Percentiles rank a stretch among this genome's conserved stretches.
Evolutionary conservation across 2,329 filamentous ascomycete species (phyloP).

Genomic region (Teratosphaeria epicoccoides): DNA sequence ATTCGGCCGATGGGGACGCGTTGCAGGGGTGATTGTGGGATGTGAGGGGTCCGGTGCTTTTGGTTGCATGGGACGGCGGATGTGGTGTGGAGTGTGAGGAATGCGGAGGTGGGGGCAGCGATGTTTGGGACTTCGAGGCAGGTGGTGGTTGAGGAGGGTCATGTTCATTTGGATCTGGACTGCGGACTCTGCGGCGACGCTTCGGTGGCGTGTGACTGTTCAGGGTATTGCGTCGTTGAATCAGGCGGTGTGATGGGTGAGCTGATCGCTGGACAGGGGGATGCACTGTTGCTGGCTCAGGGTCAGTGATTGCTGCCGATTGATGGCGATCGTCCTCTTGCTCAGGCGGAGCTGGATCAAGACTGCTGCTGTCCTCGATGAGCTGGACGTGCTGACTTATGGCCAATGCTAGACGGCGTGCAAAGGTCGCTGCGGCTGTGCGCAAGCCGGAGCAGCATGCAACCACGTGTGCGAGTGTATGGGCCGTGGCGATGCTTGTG

Average conservation of each 20-base stretch:
- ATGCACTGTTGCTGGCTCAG: no score
- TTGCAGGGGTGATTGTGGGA: slow-evolving; percentile 37
- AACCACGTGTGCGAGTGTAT: neutral
- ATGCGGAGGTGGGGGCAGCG: slow-evolving; percentile 39
- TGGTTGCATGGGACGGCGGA: slow-evolving; percentile 40
- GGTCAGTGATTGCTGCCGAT: no score
- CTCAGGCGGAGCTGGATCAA: neutral
- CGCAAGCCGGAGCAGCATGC: neutral
- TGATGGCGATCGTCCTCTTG: no score
- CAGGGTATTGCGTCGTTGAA: no score
- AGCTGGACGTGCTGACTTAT: neutral
- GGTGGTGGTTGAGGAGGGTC: slow-evolving; percentile 35
- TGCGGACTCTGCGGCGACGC: no score
- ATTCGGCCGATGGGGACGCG: slow-evolving; percentile 39
- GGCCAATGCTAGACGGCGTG: neutral
- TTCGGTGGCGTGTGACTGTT: no score
- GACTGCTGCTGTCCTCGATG: neutral
- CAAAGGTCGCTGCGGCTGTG: neutral
- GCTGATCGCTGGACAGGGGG: no score
- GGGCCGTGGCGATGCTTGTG: neutral
- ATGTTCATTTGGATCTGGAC: no score
- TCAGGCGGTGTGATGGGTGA: no score
- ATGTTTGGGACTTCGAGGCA: slow-evolving; percentile 36
- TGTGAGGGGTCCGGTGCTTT: slow-evolving; percentile 40
- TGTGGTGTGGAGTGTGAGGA: slow-evolving; percentile 31